phyloP scores from a whole-genome alignment of 179 eudicot genomes.

The Spinacia oleracea region DNA sequence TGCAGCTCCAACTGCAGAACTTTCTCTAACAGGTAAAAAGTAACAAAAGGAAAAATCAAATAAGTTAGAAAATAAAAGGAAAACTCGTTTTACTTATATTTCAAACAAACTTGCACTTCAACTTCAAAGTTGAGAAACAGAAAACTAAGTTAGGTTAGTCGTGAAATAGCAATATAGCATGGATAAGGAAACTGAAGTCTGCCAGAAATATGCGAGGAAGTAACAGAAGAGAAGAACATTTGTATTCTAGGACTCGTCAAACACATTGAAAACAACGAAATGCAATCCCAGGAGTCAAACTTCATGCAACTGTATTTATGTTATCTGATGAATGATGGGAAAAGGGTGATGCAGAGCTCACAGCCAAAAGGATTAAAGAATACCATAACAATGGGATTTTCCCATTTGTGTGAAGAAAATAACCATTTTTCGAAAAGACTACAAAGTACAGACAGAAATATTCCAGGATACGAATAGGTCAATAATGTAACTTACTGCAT shows the following conservation, averaged over 20 bases:
- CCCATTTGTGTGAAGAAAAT: not conserved
- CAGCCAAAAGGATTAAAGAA: not conserved
- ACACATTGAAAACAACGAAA: not conserved
- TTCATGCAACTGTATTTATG: not conserved
- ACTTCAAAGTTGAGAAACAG: not conserved
- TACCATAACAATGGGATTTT: not conserved
- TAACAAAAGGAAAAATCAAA: not conserved
- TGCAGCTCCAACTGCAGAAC: not conserved
- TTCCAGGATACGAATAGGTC: conserved; percentile 13
- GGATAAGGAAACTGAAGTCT: not conserved
- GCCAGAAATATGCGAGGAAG: not conserved
- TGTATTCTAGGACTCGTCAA: not conserved
- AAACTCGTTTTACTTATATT: not conserved
- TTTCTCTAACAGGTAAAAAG: not conserved
- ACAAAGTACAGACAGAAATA: not conserved
- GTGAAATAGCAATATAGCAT: not conserved
- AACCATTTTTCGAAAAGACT: conserved; percentile 2
- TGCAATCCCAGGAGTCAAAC: not conserved
- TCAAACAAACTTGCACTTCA: not conserved
- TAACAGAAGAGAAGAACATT: not conserved
- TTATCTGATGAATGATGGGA: conserved; percentile 5
- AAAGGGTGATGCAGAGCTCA: not conserved
- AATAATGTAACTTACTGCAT: conserved; percentile 59
- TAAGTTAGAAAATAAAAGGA: not conserved
- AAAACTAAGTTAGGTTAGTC: not conserved